Base-by-base conservation (phyloP, 306 rosid genomes). In the Casuarina equisetifolia region DNA sequence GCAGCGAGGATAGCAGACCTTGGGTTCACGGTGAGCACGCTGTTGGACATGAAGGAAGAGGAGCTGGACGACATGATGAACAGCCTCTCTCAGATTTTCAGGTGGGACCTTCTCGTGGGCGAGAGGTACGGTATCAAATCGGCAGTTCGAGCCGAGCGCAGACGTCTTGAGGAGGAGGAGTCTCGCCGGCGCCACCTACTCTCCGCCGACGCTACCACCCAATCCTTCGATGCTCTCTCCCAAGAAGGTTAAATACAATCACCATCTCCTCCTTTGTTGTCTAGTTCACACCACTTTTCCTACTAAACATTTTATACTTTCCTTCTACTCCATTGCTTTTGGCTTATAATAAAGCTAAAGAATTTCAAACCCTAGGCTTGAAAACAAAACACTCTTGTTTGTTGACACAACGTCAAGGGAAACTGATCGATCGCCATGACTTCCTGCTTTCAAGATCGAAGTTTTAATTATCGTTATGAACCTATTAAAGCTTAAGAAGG, bases 11-110 rank as follows among this genome's bases (percentile, higher is more conserved):
- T 95, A 43, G 94, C 97, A 0, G 97, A 95, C 84, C 96, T 95
- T 0, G 99, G 99, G 0, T 92, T 95, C 88, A 95, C 99, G 2
- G 93, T 89, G 52, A 89, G 88, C 58, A 95, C 97, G 11, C 90
- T 95, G 16, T 70, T 92, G 45, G 82, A 88, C 79, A 90, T 95
- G 99, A 92, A 84, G 66, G 99, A 95, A n/a, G 92, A 84, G 11
- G 99, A 95, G 82, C 87, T 95, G 7, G 99, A 95, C 61, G 99
- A 95, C 32, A 95, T 95, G 99, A 95, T 95, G 97, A 92, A 76
- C 86, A 91, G 97, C 82, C 79, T 92, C 10, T 89, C 88, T 6
- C 99, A 91, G 78, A 86, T 89, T 59, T 95, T 92, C 55, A 86
- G 93, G 0, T 90, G 97, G 97, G 97, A 95, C 35, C 93, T 95